A percentile compares a stretch with the other conserved stretches of the same genome.
Conservation (phyloP, 495 filamentous ascomycete species). For the Podospora didyma region DNA sequence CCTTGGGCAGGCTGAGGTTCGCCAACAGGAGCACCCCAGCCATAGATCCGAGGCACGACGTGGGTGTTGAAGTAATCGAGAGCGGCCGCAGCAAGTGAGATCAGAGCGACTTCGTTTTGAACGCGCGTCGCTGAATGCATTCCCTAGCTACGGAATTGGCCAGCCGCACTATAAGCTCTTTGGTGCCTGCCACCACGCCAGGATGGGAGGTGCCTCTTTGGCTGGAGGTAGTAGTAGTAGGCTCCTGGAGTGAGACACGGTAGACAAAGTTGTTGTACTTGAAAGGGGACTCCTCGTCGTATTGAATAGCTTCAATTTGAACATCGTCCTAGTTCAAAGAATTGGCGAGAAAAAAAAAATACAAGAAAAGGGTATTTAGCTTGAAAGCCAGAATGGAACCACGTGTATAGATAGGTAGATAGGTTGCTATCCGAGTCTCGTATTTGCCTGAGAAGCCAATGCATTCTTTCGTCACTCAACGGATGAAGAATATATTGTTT, state of each 20-base stretch:
- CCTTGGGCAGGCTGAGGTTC: background rate
- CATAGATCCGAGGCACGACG: constrained; percentile 26
- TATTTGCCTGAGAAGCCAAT: no score
- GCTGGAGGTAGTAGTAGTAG: background rate
- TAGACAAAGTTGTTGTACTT: constrained; percentile 39
- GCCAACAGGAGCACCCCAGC: constrained; percentile 14
- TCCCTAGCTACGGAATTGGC: constrained; percentile 24
- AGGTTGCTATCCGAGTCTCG: no score
- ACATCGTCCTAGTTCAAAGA: no score
- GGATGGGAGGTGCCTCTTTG: constrained; percentile 14
- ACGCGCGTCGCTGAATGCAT: constrained; percentile 24
- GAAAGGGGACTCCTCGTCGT: constrained; percentile 30
- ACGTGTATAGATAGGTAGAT: no score
- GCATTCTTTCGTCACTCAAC: no score
- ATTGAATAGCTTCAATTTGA: constrained; percentile 15
- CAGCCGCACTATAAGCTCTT: constrained; percentile 26
- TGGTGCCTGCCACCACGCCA: constrained; percentile 19
- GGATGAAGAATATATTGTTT: no score
- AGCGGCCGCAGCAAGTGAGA: constrained; percentile 28
- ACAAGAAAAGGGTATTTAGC: no score
- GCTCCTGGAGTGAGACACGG: constrained; percentile 16
- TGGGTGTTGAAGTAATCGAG: constrained; percentile 19
- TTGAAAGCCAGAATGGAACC: no score
- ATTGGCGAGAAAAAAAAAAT: no score
- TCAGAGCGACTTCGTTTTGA: constrained; percentile 27